These are phyloP conservation scores for Fusarium sp. DNA, from an alignment of 2,329 filamentous ascomycete genomes.

Conservation along the genomic window DNA sequence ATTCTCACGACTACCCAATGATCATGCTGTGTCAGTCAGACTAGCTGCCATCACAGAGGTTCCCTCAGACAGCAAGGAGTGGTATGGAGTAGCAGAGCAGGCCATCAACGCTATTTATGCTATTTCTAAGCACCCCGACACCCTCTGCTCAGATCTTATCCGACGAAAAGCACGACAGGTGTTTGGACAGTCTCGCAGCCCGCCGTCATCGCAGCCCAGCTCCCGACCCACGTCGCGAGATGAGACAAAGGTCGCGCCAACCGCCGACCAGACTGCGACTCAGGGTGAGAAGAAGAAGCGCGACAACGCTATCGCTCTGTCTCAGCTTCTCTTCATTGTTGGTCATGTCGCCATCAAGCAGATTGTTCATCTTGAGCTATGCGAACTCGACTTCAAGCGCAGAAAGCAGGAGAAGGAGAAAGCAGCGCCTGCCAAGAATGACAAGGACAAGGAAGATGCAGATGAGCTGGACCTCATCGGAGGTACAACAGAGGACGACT, in stretches of 20 bases:
- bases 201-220: slow-evolving; percentile 58
- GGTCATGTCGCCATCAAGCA: slow-evolving; percentile 98
- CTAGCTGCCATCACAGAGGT: slow-evolving; percentile 89
- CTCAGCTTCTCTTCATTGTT: slow-evolving; percentile 93
- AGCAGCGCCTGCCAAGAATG: slow-evolving; percentile 60
- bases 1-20: slow-evolving; percentile 86
- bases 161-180: slow-evolving; percentile 87
- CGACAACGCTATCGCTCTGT: slow-evolving; percentile 80
- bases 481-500: slow-evolving; percentile 94
- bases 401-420: slow-evolving; percentile 92
- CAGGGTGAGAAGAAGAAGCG: slow-evolving; percentile 63
- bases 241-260: slow-evolving; percentile 55
- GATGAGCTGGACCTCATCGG: slow-evolving; percentile 97
- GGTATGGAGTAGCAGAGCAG: slow-evolving; percentile 96
- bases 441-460: slow-evolving; percentile 72
- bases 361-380: slow-evolving; percentile 97
- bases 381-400: slow-evolving; percentile 97
- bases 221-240: slow-evolving; percentile 62
- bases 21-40: slow-evolving; percentile 86
- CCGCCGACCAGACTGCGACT: slow-evolving; percentile 52
- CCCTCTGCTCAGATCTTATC: slow-evolving; percentile 90
- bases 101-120: slow-evolving; percentile 96
- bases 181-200: slow-evolving; percentile 65
- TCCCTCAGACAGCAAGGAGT: slow-evolving; percentile 90
- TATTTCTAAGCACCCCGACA: slow-evolving; percentile 92